Evolutionary conservation across 805 yeast genomes (phyloP), one percentile per base, ranked within the genome.

Genomic region (Pichia deserticola): DNA sequence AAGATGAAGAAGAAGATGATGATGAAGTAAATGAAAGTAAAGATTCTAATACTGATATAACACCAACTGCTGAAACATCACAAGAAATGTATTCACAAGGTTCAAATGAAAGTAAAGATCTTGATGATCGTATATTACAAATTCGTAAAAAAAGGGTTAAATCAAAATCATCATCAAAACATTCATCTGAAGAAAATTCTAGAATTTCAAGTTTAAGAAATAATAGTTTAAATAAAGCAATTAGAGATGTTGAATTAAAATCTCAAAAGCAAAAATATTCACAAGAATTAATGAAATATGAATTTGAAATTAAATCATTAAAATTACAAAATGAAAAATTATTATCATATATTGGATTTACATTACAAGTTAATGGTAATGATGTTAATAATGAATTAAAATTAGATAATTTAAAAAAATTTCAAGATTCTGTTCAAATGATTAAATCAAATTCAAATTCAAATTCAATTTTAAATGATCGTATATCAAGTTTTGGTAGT

Each of bases 301-400:
- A 72, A 52, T 78, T 78, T 59, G 81, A 78, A 60, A 63, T 78
- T 45, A 77, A 75, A 58, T 76, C 81, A 9, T 62, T 78, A 52
- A 72, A 74, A 54, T 61, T 78, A 48, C 82, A 78, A 57, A 78
- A 77, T 59, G 84, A 78, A 49, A 78, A 78, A 57, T 65, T 78
- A 36, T 67, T 76, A 49, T 76, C 81, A 36, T 78, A 77, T 57
- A 78, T 78, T 60, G 82, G 82, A 9, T 78, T 77, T 53, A 74
- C 77, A 52, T 64, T 77, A 44, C 82, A 78, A 56, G 11, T 40
- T 4, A 74, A 76, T 51, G 73, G 42, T 12, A 39, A 47, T 8
- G 50, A 50, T 28, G 20, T 36, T 25, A 28, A 48, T 8, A 34
- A 43, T 35, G 41, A 29, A n/a, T 28, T 44, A 37, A 33, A 29